These are phyloP conservation scores for Poa pratensis DNA, from an alignment of 176 grass and related monocot genomes.

Conservation along the genomic window DNA sequence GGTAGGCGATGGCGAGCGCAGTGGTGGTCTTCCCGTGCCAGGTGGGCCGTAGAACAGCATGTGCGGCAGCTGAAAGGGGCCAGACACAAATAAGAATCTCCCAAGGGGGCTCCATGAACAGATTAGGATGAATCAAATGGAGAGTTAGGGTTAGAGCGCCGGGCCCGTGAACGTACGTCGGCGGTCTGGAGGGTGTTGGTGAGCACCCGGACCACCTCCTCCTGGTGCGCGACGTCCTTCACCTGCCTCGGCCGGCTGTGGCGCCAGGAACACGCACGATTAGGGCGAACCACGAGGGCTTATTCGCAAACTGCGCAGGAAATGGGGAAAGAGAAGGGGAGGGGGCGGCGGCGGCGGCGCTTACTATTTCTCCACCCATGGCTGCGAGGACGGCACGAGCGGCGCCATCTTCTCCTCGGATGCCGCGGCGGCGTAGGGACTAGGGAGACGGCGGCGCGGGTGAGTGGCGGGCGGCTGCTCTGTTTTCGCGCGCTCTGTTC, in stretches of 20 bases:
- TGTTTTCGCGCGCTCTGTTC: slow-evolving; percentile 37
- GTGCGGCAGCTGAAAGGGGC: slow-evolving; percentile 73
- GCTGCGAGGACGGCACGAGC: slow-evolving; percentile 73
- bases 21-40: slow-evolving; percentile 94
- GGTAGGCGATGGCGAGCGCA: slow-evolving; percentile 83
- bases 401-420: slow-evolving; percentile 60
- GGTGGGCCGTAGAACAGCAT: slow-evolving; percentile 98
- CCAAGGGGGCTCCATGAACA: slow-evolving; percentile 5
- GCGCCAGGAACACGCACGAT: background rate
- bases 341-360: background rate
- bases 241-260: slow-evolving; percentile 91
- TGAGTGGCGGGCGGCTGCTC: slow-evolving; percentile 25
- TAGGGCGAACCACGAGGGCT: slow-evolving; percentile 23
- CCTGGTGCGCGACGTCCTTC: slow-evolving; percentile 98
- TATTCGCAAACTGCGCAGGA: background rate
- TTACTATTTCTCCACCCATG: slow-evolving; percentile 99
- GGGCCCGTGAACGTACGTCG: slow-evolving; percentile 45
- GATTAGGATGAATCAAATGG: background rate
- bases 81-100: slow-evolving; percentile 36
- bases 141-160: slow-evolving; percentile 15
- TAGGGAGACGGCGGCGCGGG: slow-evolving; percentile 2
- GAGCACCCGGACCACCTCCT: slow-evolving; percentile 91
- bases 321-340: background rate
- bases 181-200: slow-evolving; percentile 93
- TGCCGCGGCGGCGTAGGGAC: slow-evolving; percentile 25